Evolutionary conservation across 371 early-diverging fungal genomes (phyloP).

Genomic region (Mucor circinelloides): DNA sequence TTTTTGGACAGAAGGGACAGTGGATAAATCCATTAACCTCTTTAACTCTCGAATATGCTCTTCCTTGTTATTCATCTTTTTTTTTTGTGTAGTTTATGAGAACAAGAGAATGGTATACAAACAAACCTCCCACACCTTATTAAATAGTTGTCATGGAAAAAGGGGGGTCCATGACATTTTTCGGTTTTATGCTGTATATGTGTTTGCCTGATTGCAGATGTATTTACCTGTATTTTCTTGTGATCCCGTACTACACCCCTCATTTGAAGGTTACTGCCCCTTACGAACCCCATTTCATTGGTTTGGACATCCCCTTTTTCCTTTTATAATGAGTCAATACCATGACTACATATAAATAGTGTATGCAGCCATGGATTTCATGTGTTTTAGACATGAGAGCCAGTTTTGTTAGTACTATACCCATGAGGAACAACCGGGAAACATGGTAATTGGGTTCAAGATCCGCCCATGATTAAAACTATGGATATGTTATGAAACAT

Average conservation of each 20-base stretch:
- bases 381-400: background rate
- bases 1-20: constrained; percentile 3
- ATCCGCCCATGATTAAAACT: background rate
- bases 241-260: background rate
- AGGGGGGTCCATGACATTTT: background rate
- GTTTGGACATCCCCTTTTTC: background rate
- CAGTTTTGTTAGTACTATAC: background rate
- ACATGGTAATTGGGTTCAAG: background rate
- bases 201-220: background rate
- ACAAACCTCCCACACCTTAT: background rate
- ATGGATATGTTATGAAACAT: background rate
- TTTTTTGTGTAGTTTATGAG: background rate
- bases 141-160: background rate
- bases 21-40: background rate
- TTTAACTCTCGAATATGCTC: background rate
- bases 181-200: background rate
- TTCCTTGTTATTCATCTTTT: background rate
- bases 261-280: background rate
- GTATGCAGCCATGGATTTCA: background rate
- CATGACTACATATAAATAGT: background rate
- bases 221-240: background rate
- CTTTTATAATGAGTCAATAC: background rate
- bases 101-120: background rate
- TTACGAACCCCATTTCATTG: background rate
- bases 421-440: background rate